Percentiles rank a stretch among this genome's conserved stretches.
phyloP scores from a whole-genome alignment of 2,329 filamentous ascomycete species.

The Colletotrichum brevisporum region DNA sequence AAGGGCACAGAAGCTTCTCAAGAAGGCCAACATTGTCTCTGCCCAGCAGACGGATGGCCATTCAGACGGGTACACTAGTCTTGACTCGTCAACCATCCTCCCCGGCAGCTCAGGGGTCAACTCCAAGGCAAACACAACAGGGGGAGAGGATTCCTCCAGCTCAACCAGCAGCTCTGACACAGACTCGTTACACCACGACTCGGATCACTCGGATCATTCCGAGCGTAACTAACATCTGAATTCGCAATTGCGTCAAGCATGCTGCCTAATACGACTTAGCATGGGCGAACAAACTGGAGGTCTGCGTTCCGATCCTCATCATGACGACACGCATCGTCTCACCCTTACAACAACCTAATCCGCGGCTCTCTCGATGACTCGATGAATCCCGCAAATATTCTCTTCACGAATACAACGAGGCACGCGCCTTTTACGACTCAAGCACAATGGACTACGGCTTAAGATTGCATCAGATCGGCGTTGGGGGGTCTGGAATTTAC shows the following conservation, averaged over 20 bases:
- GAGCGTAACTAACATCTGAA: slow-evolving; percentile 21
- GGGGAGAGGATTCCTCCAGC: slow-evolving; percentile 49
- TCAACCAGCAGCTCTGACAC: slow-evolving; percentile 52
- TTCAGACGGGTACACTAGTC: slow-evolving; percentile 62
- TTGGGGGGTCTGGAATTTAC: slow-evolving; percentile 41
- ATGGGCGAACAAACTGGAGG: not conserved
- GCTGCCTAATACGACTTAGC: slow-evolving; percentile 1
- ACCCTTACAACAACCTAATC: slow-evolving; percentile 26
- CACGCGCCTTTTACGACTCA: slow-evolving; percentile 33
- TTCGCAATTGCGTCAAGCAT: not conserved
- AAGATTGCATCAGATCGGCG: slow-evolving; percentile 42
- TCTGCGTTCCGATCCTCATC: not conserved
- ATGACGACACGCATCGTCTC: slow-evolving; percentile 1
- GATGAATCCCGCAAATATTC: slow-evolving; percentile 3
- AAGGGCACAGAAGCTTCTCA: slow-evolving; percentile 61
- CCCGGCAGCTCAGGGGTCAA: slow-evolving; percentile 50
- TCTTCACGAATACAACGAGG: slow-evolving; percentile 35
- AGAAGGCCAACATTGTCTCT: slow-evolving; percentile 63
- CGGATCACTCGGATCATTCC: slow-evolving; percentile 34
- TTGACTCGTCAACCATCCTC: slow-evolving; percentile 61
- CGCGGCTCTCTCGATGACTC: not conserved
- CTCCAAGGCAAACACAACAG: slow-evolving; percentile 48
- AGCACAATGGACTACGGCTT: slow-evolving; percentile 39
- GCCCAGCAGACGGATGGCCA: slow-evolving; percentile 57
- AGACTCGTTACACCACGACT: slow-evolving; percentile 50